Evolutionary conservation across 2,329 filamentous ascomycete genomes (phyloP).

Genomic region (Lecanicillium sp.): DNA sequence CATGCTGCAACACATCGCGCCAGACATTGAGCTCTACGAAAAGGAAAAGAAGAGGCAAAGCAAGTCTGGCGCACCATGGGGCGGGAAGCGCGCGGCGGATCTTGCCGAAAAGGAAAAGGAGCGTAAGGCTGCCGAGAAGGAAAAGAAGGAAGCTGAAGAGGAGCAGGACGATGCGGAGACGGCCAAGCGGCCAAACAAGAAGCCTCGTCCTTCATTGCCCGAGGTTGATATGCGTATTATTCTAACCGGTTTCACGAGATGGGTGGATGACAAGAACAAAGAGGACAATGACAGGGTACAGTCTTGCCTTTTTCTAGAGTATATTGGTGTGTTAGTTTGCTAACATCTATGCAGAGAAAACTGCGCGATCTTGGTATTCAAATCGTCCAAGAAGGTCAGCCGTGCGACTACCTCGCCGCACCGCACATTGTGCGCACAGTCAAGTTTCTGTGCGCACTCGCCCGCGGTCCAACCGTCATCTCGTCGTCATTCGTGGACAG

Average conservation of each 20-base stretch:
- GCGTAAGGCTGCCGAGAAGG: slow-evolving; percentile 34
- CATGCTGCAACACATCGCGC: slow-evolving; percentile 66
- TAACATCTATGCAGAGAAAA: slow-evolving; percentile 52
- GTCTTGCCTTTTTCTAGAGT: slow-evolving; percentile 6
- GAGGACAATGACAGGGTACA: slow-evolving; percentile 77
- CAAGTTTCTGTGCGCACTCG: slow-evolving; percentile 86
- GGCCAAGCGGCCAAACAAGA: slow-evolving; percentile 50
- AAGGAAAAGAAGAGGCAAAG: slow-evolving; percentile 77
- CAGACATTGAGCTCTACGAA: slow-evolving; percentile 84
- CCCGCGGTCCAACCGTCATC: slow-evolving; percentile 71
- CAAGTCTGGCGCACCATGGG: slow-evolving; percentile 47
- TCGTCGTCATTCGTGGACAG: slow-evolving; percentile 71
- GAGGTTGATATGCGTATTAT: slow-evolving; percentile 68
- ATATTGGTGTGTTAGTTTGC: slow-evolving; percentile 10
- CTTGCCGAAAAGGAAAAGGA: slow-evolving; percentile 46
- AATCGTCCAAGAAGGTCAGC: slow-evolving; percentile 66
- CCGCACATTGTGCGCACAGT: slow-evolving; percentile 81
- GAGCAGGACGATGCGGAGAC: slow-evolving; percentile 37
- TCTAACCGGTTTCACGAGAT: slow-evolving; percentile 76
- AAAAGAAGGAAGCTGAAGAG: slow-evolving; percentile 32
- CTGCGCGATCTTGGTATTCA: slow-evolving; percentile 77
- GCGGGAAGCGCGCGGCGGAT: slow-evolving; percentile 55
- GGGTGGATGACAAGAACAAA: slow-evolving; percentile 64
- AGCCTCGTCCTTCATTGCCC: slow-evolving; percentile 49
- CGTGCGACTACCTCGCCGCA: slow-evolving; percentile 80